A percentile compares a stretch with the other conserved stretches of the same genome.
phyloP scores from a whole-genome alignment of 202 grass and related monocot species.

The Cymbopogon flexuosus region DNA sequence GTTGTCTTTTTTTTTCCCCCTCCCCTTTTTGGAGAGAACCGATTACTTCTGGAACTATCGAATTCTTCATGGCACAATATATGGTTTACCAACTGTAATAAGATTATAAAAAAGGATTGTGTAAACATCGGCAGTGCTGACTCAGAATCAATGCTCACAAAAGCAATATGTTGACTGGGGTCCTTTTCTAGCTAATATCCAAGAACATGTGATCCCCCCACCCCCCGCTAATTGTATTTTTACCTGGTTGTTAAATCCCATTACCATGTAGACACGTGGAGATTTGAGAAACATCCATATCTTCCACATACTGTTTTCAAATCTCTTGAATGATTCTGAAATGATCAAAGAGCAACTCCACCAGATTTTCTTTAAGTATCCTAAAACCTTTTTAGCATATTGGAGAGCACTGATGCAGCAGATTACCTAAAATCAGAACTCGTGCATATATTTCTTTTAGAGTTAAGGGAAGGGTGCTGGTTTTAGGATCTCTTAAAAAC shows the following conservation, averaged over 20 bases:
- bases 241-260: neutral
- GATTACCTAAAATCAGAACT: neutral
- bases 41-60: neutral
- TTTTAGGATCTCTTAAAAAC: neutral
- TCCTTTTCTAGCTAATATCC: neutral
- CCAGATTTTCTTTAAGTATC: neutral
- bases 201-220: neutral
- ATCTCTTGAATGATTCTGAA: constrained; percentile 19
- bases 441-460: neutral
- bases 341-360: neutral
- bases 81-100: neutral
- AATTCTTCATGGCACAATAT: neutral
- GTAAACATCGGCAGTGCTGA: neutral
- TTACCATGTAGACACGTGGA: neutral
- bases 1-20: too few species aligned
- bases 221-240: neutral
- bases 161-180: neutral
- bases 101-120: neutral
- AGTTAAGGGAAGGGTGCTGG: neutral
- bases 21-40: neutral
- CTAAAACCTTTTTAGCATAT: neutral
- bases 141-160: constrained; percentile 26
- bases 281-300: neutral
- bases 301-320: neutral
- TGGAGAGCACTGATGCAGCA: neutral